Evolutionary conservation across 495 filamentous ascomycete species (phyloP), one percentile per base, ranked within the genome.

Genomic region (Aspergillus avenaceus): DNA sequence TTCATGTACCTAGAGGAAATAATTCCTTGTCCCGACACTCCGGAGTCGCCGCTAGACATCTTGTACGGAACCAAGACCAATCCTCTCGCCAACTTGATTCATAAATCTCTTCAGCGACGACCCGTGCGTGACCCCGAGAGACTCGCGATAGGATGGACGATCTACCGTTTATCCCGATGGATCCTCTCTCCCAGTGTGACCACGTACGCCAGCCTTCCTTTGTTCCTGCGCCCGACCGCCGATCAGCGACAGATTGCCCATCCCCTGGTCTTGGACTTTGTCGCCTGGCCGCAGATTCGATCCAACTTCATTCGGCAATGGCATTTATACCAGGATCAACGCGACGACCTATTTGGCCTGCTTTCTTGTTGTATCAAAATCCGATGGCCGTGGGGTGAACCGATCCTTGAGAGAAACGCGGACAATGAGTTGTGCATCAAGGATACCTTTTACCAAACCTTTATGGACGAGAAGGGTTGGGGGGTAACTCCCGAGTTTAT

Each of bases 401-500:
- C 45, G 25, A 45, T 65, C 11, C 45, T 67, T 9, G 62, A 65
- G 38, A 49, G 64, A 11, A 44, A 65, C 34, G 53, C 58, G 0
- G 32, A 53, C 1, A 60, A 67, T 28, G 53, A 55, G 19, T 23
- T 67, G 28, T 32, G 48, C 12, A 54, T 65, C 0, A 58, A 54
- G 16, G 29, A 45, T 23, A 54, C 36, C 1, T 67, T 67, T 29
- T 55, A 41, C 26, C 44, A 65, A 4, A 55, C 47, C 8, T 61
- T 67, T 21, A 65, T 58, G 55, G 52, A 34, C 7, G 49, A 58
- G 34, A 32, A 49, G 18, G 62, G 62, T 0, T 67, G 64, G 64
- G 64, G 64, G 8, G 12, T 67, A 25, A 67, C 62, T 5, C 49
- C 57, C n/a, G 64, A 67, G 31, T 65, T 67, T 46, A 57, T 64